Evolutionary conservation across 1,284 basidiomycete genomes (phyloP), one percentile per base, ranked within the genome.

Genomic region (Pseudozyma hubeiensis): DNA sequence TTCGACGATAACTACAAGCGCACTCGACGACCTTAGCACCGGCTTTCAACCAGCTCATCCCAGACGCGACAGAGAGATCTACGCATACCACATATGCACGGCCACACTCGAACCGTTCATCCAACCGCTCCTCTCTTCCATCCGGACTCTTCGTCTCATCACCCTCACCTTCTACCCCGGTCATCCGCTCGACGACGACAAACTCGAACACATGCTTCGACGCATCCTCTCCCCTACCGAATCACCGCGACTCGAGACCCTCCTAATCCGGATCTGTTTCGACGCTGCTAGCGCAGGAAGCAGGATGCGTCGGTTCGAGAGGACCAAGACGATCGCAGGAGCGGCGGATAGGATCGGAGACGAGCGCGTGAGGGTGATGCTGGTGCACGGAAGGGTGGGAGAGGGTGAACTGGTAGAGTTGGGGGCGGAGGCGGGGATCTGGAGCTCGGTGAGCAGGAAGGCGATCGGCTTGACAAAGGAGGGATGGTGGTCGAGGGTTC

Each of bases 301-400:
- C 33, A 41, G 72, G 30, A 62, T 70, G 63, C 47, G 67, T 3
- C 17, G 67, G 8, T 70, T 75, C n/a, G 72, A 71, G 17, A 29
- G 72, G 19, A 64, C 72, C n/a, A 75, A 67, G 58, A 75, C 72
- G 43, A 75, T 75, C 34, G 67, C 64, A 3, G 72, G 72, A 7
- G 67, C 72, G 24, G 67, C 54, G 7, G 64, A 71, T 37, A 31
- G 72, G 29, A 71, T 75, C n/a, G 64, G 56, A 2, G 72, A 75
- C 44, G 64, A 66, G 30, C 29, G 72, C 14, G 51, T 75, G 31
- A 44, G 67, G 30, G 73, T 71, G 39, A 65, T 65, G 60, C 33
- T 71, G 7, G 53, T 67, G 9, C 40, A 53, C 34, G 48, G 41
- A 5, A 24, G 29, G 2, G 68, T 71, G 7, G 73, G 73, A 0